phyloP scores from a whole-genome alignment of 305 asterid species.

The Withania somnifera region DNA sequence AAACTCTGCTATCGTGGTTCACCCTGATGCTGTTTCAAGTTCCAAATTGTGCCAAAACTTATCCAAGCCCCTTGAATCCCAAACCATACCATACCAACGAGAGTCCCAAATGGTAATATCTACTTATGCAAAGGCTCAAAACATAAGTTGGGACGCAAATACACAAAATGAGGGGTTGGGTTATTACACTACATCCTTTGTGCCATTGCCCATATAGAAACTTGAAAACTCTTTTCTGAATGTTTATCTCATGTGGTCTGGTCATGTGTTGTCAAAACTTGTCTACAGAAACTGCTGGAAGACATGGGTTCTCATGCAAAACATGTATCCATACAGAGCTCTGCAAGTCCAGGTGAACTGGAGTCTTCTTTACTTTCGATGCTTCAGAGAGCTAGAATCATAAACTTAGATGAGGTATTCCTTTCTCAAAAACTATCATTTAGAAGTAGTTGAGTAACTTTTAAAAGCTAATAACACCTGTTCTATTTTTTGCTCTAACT shows the following conservation, averaged over 20 bases:
- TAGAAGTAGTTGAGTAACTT: background rate
- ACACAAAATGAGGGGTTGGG: background rate
- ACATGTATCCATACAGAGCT: slow-evolving; percentile 27
- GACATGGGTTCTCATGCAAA: slow-evolving; percentile 23
- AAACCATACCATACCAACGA: background rate
- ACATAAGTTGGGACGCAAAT: background rate
- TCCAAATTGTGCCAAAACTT: background rate
- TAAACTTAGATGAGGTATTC: slow-evolving; percentile 60
- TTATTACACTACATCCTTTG: background rate
- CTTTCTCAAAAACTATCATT: background rate
- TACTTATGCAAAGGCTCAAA: background rate
- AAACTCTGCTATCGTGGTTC: background rate
- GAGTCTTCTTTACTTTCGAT: slow-evolving; percentile 23
- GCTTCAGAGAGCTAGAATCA: slow-evolving; percentile 53
- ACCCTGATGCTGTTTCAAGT: background rate
- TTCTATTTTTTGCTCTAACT: background rate
- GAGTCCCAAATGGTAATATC: background rate
- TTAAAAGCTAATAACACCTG: background rate
- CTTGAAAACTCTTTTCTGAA: background rate
- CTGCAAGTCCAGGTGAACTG: slow-evolving; percentile 33
- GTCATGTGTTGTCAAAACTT: background rate
- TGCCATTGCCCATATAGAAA: background rate
- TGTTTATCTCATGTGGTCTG: background rate
- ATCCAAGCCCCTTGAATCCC: background rate
- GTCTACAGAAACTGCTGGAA: slow-evolving; percentile 48